Base-by-base conservation (phyloP, 2,329 filamentous ascomycete genomes). In the Aspergillus sp. region DNA sequence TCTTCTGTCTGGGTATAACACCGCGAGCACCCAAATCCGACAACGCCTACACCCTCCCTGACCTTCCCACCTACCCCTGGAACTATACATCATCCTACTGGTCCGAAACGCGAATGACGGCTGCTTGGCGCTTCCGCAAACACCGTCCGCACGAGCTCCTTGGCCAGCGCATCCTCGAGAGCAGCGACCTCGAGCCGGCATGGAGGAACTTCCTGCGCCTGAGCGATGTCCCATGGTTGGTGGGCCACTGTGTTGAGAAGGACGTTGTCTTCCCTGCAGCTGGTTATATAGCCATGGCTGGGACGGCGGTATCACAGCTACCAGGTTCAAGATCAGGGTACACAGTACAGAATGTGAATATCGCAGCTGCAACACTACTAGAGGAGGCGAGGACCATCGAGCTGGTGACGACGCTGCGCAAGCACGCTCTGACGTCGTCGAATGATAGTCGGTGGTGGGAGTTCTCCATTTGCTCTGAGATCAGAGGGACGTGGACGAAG, bases 251-350 rank as follows among this genome's bases (percentile, higher is more conserved):
- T 19, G 58, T 83, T 1, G 62, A 68, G 0, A 66, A 66, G 0
- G 65, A 75, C 6, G 63, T 76, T 2, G 65, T 82, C 1, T 79
- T 79, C 41, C 80, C 81, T 0, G 72, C 62, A 2, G 75, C 79
- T 0, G 79, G 70, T 0, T 81, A 77, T 56, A 53, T 81, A 1
- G 67, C 72, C 7, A 79, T 81, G 69, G 75, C 72, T 2, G 73
- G 75, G 1, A 78, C 80, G 60, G 79, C 79, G 1, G 40, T 60
- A 3, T 15, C 58, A n/a, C 64, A 65, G 9, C 22, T 46, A 2
- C 17, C 42, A n/a, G 54, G 54, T 1, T n/a, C 24, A 27, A 27
- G 24, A 27, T 9, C 24, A 27, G 7, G 7, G 37, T 63, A 54
- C 47, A 55, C 27, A 5, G 22, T 70, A 2, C 58, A 61, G 7